Conservation (phyloP, 192 early-diverging fungal species). For the Coemansia sp. region DNA sequence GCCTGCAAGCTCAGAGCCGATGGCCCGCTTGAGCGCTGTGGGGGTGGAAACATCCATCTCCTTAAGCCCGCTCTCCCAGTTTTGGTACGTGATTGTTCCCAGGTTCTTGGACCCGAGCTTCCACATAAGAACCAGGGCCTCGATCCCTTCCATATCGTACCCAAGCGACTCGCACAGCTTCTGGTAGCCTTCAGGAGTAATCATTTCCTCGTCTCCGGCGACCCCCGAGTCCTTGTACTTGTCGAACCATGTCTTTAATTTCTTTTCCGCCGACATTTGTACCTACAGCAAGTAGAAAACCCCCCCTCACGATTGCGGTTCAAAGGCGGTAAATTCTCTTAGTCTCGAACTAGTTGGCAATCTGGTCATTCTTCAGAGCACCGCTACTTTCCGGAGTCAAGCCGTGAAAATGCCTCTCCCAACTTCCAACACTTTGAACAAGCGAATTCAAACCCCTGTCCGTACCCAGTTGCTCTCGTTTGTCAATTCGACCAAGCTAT, state of each 20-base stretch:
- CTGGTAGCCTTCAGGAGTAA: slow-evolving; percentile 41
- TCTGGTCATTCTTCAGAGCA: neutral
- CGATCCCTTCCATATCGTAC: slow-evolving; percentile 31
- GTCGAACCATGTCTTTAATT: slow-evolving; percentile 30
- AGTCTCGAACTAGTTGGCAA: neutral
- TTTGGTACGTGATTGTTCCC: slow-evolving; percentile 21
- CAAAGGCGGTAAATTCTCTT: neutral
- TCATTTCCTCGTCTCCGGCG: slow-evolving; percentile 23
- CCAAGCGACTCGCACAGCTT: slow-evolving; percentile 35
- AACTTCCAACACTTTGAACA: neutral
- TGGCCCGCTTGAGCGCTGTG: slow-evolving; percentile 16
- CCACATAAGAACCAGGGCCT: slow-evolving; percentile 44
- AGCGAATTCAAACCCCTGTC: neutral
- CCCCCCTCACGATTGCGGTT: too few relatives aligned
- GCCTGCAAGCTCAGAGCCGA: slow-evolving; percentile 1
- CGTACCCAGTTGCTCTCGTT: neutral
- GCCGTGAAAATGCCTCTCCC: neutral
- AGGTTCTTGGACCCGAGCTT: slow-evolving; percentile 37
- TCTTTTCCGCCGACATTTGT: slow-evolving; percentile 7
- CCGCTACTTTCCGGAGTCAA: neutral
- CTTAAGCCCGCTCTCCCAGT: slow-evolving; percentile 24
- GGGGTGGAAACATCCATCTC: slow-evolving; percentile 19
- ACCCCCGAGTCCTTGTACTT: slow-evolving; percentile 41
- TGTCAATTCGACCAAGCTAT: neutral
- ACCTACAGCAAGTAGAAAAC: slow-evolving; percentile 14